A percentile compares a stretch with the other conserved stretches of the same genome.
Conservation (phyloP, 2,329 filamentous ascomycete genomes). For the Coniella lustricola region DNA sequence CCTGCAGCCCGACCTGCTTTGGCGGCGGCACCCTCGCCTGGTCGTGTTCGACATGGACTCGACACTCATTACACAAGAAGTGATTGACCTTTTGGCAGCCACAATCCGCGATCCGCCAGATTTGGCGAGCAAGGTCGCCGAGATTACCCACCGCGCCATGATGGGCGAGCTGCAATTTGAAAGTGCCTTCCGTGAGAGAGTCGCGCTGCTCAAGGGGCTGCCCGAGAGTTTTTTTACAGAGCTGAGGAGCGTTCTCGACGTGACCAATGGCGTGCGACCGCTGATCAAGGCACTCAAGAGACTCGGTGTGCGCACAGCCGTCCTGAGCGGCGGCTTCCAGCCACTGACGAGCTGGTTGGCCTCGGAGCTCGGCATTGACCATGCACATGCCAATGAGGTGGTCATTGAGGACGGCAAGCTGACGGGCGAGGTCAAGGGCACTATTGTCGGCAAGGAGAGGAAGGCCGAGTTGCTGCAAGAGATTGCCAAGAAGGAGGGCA, state of each 20-base stretch:
- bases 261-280: constrained; percentile 73
- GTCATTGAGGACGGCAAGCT: constrained; percentile 54
- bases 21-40: constrained; percentile 72
- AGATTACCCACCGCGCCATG: constrained; percentile 92
- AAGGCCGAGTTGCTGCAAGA: constrained; percentile 66
- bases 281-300: constrained; percentile 68
- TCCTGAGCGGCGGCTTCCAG: constrained; percentile 86
- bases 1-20: constrained; percentile 66
- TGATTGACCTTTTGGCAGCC: constrained; percentile 89
- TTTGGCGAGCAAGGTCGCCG: constrained; percentile 73
- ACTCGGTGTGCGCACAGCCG: constrained; percentile 79
- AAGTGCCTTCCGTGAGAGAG: constrained; percentile 71
- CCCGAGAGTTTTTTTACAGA: constrained; percentile 71
- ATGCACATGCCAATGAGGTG: constrained; percentile 83
- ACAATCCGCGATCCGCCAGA: constrained; percentile 63
- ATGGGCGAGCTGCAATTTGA: constrained; percentile 92
- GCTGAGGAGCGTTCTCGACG: constrained; percentile 66
- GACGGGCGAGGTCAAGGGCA: constrained; percentile 65
- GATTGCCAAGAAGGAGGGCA: constrained; percentile 61
- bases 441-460: constrained; percentile 69
- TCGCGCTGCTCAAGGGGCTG: constrained; percentile 73
- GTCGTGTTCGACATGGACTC: constrained; percentile 99
- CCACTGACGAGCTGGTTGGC: constrained; percentile 86
- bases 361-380: constrained; percentile 71
- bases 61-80: constrained; percentile 93